Evolutionary conservation across 2,329 filamentous ascomycete genomes (phyloP).

Genomic region (Scedosporium minutisporum): DNA sequence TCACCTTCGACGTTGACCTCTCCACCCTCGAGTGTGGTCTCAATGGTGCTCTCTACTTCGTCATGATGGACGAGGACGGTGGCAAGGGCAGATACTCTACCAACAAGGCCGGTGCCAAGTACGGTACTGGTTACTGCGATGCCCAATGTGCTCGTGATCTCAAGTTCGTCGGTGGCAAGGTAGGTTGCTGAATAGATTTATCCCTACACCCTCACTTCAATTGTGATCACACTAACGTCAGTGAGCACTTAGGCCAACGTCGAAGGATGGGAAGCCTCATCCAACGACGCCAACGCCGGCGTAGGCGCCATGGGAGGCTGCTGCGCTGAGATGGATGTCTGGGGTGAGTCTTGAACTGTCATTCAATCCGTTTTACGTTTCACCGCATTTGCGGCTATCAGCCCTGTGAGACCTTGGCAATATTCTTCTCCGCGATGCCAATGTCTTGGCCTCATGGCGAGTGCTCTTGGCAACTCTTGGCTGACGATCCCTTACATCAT

Average conservation of each 20-base stretch:
- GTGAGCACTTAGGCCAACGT: conserved; percentile 20
- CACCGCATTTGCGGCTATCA: background rate
- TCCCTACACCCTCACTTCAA: too few species aligned
- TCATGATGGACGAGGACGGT: conserved; percentile 45
- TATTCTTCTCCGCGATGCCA: background rate
- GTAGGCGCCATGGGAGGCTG: conserved; percentile 38
- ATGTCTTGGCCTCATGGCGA: background rate
- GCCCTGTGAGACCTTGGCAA: background rate
- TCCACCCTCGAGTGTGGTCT: conserved; percentile 53
- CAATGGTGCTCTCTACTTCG: conserved; percentile 55
- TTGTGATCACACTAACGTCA: background rate
- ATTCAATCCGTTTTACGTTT: background rate
- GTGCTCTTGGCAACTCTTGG: background rate
- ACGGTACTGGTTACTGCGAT: conserved; percentile 47
- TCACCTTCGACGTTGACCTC: conserved; percentile 58
- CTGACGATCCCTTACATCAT: background rate
- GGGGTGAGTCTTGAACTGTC: conserved; percentile 20
- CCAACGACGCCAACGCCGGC: conserved; percentile 41
- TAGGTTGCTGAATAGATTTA: background rate
- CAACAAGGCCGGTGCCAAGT: conserved; percentile 38
- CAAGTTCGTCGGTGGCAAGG: conserved; percentile 37
- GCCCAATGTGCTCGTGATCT: conserved; percentile 35
- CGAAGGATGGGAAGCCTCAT: conserved; percentile 34
- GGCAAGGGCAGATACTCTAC: conserved; percentile 33
- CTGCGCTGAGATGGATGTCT: conserved; percentile 49